Conservation (phyloP, 2,329 filamentous ascomycete genomes). For the Thielaviopsis cerberus region DNA sequence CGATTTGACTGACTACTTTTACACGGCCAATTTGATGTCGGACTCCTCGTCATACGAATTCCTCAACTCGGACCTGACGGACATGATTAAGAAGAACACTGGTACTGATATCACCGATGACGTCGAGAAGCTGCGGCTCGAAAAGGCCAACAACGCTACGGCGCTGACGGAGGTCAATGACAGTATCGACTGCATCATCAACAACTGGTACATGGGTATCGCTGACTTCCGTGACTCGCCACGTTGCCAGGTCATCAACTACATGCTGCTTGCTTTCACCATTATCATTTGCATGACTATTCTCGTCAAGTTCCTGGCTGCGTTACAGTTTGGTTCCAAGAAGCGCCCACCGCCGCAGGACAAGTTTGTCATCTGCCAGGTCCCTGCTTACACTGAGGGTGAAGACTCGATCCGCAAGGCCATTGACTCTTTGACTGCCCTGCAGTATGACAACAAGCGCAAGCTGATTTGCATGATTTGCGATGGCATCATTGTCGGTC, state of each 20-base stretch:
- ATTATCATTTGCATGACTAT: constrained; percentile 67
- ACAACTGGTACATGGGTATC: constrained; percentile 65
- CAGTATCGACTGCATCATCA: constrained; percentile 63
- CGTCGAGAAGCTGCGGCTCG: constrained; percentile 37
- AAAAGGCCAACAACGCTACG: constrained; percentile 29
- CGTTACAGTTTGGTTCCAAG: constrained; percentile 84
- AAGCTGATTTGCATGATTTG: constrained; percentile 94
- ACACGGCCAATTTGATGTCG: constrained; percentile 45
- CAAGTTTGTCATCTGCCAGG: constrained; percentile 97
- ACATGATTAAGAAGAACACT: constrained; percentile 53
- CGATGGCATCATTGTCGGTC: constrained; percentile 90
- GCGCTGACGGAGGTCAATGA: constrained; percentile 37
- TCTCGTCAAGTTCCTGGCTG: constrained; percentile 72
- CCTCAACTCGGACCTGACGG: constrained; percentile 47
- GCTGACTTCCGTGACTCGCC: constrained; percentile 65
- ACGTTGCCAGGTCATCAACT: constrained; percentile 75
- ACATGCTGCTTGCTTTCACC: constrained; percentile 74
- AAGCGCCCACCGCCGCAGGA: constrained; percentile 77
- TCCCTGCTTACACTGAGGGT: constrained; percentile 93
- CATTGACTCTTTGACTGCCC: constrained; percentile 78
- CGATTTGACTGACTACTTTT: constrained; percentile 82
- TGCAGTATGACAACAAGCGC: constrained; percentile 95
- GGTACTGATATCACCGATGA: constrained; percentile 58
- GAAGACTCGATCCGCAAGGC: constrained; percentile 88
- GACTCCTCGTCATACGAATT: constrained; percentile 45